A percentile compares a stretch with the other conserved stretches of the same genome.
phyloP scores from a whole-genome alignment of 2,329 filamentous ascomycete genomes.

The Cytospora leucostoma region DNA sequence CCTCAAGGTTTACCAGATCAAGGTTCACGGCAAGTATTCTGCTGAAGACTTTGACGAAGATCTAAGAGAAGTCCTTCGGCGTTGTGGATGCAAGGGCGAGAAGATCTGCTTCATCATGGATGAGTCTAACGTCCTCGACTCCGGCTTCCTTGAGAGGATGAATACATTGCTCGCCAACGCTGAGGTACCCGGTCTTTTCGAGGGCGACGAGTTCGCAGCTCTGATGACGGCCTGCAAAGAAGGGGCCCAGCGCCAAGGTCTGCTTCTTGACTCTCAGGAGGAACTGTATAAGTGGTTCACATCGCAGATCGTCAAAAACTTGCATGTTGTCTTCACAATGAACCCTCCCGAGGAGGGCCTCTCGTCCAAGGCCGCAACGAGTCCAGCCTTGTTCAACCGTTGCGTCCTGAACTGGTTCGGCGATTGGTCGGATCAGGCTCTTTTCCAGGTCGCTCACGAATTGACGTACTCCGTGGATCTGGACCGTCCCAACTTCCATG shows the following conservation, averaged over 20 bases:
- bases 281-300: slow-evolving; percentile 99
- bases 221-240: slow-evolving; percentile 99
- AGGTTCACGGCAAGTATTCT: slow-evolving; percentile 98
- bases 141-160: slow-evolving; percentile 98
- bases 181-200: slow-evolving; percentile 97
- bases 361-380: slow-evolving; percentile 94
- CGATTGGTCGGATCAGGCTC: slow-evolving; percentile 98
- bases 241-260: slow-evolving; percentile 91
- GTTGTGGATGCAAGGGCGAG: slow-evolving; percentile 95
- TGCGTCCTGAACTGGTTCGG: slow-evolving; percentile 99
- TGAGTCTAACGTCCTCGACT: slow-evolving; percentile 97
- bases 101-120: slow-evolving; percentile 99
- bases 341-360: slow-evolving; percentile 95
- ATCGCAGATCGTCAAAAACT: slow-evolving; percentile 96
- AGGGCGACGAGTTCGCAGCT: slow-evolving; percentile 98
- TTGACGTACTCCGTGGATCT: slow-evolving; percentile 95
- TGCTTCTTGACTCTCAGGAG: slow-evolving; percentile 94
- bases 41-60: slow-evolving; percentile 99
- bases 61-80: slow-evolving; percentile 85
- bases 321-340: slow-evolving; percentile 99
- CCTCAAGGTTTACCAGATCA: slow-evolving; percentile 98
- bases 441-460: slow-evolving; percentile 96
- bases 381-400: slow-evolving; percentile 97
- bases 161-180: slow-evolving; percentile 98
- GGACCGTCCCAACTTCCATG: slow-evolving; percentile 80